phyloP scores from a whole-genome alignment of 805 yeast species.

The Candida adriatica region DNA sequence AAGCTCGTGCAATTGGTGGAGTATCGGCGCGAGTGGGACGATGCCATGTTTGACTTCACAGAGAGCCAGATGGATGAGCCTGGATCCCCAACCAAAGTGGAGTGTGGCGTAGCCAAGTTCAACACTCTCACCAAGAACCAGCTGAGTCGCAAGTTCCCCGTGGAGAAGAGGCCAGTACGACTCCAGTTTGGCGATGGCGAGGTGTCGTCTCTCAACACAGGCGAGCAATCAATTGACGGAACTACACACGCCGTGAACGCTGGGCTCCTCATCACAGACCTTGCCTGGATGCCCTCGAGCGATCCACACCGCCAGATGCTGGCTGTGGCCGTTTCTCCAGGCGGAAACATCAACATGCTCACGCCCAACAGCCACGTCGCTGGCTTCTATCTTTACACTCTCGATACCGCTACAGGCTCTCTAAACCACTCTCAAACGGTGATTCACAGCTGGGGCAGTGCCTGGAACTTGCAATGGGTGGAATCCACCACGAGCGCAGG shows the following conservation, averaged over 20 bases:
- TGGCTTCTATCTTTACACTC: slow-evolving; percentile 39
- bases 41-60: slow-evolving; percentile 36
- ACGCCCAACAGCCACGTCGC: slow-evolving; percentile 27
- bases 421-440: slow-evolving; percentile 27
- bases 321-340: slow-evolving; percentile 46
- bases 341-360: slow-evolving; percentile 26
- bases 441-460: slow-evolving; percentile 38
- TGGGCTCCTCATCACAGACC: slow-evolving; percentile 46
- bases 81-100: slow-evolving; percentile 4
- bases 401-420: slow-evolving; percentile 24
- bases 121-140: slow-evolving; percentile 18
- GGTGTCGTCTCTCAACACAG: slow-evolving; percentile 8
- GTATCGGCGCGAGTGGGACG: slow-evolving; percentile 45
- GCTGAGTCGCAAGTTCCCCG: slow-evolving; percentile 22
- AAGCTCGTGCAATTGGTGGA: slow-evolving; percentile 36
- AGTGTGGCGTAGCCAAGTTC: slow-evolving; percentile 11
- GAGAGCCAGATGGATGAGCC: slow-evolving; percentile 22
- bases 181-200: slow-evolving; percentile 17
- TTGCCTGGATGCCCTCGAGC: slow-evolving; percentile 41
- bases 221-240: slow-evolving; percentile 18
- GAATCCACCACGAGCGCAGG: slow-evolving; percentile 35
- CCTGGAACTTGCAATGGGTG: slow-evolving; percentile 34
- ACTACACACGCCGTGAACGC: slow-evolving; percentile 37
- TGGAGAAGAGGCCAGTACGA: slow-evolving; percentile 5
- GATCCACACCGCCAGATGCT: slow-evolving; percentile 31